These are phyloP conservation scores for Fraxinus albicans DNA, from an alignment of 305 asterid species.

Conservation along the genomic window DNA sequence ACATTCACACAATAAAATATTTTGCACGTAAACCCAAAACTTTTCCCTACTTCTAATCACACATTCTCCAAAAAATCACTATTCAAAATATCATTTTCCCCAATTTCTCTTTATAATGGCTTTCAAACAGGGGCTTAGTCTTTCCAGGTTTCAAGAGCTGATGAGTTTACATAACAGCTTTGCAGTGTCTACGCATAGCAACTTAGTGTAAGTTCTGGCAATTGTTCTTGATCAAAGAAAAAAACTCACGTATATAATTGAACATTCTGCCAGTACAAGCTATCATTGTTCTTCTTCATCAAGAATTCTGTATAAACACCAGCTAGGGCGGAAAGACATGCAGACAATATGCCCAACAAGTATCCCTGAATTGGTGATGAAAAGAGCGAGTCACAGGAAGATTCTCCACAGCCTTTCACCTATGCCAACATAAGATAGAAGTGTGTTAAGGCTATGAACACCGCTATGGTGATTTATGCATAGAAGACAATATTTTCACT, in stretches of 20 bases:
- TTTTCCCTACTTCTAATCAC: too few relatives aligned
- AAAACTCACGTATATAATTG: conserved; percentile 82
- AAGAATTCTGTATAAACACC: conserved; percentile 96
- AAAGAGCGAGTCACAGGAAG: conserved; percentile 82
- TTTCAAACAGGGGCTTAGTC: not conserved
- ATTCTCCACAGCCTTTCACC: conserved; percentile 95
- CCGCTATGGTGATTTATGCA: conserved; percentile 10
- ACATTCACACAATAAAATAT: too few relatives aligned
- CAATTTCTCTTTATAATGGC: too few relatives aligned
- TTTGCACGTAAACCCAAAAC: too few relatives aligned
- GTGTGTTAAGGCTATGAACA: conserved; percentile 7
- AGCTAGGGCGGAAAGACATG: conserved; percentile 92
- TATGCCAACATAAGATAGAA: conserved; percentile 31
- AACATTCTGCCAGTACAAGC: conserved; percentile 94
- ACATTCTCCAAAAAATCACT: too few relatives aligned
- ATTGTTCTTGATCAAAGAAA: conserved; percentile 6
- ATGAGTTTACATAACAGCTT: not conserved
- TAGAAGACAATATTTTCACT: conserved; percentile 6
- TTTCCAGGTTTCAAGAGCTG: not conserved
- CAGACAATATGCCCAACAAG: conserved; percentile 79
- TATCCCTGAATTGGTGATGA: conserved; percentile 94
- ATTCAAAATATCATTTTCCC: too few relatives aligned
- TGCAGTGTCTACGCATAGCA: not conserved
- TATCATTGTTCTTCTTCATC: conserved; percentile 97
- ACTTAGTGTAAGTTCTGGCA: conserved; percentile 2